A percentile compares a stretch with the other conserved stretches of the same genome.
phyloP scores from a whole-genome alignment of 176 grass and related monocot genomes.

The Oryza rufipogon region DNA sequence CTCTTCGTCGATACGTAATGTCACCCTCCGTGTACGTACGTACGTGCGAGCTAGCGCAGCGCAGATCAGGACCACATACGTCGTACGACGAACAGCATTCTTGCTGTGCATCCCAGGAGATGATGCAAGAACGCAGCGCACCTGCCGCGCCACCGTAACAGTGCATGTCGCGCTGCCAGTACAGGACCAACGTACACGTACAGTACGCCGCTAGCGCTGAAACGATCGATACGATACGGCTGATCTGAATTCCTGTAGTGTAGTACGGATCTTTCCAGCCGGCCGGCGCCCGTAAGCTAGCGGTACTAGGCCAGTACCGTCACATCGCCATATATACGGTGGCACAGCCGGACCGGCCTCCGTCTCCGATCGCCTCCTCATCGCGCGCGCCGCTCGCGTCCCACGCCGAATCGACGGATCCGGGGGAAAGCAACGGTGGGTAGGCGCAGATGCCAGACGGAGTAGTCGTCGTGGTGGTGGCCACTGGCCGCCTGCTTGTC shows the following conservation, averaged over 20 bases:
- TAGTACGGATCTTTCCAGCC: neutral
- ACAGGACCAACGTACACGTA: neutral
- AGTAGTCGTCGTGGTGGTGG: too few species aligned
- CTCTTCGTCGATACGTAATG: slow-evolving; percentile 2
- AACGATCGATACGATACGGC: neutral
- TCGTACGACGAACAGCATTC: neutral
- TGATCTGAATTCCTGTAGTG: neutral
- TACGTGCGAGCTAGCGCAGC: neutral
- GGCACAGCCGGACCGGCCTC: neutral
- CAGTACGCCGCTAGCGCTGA: neutral
- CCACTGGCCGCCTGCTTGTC: too few species aligned
- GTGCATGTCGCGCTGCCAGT: neutral
- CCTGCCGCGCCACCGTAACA: neutral
- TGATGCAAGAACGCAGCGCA: slow-evolving; percentile 1
- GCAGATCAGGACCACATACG: neutral
- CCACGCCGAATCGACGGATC: neutral
- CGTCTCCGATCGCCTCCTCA: neutral
- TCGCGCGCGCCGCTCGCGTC: neutral
- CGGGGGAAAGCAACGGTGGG: neutral
- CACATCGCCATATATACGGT: neutral
- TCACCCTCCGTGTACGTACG: neutral
- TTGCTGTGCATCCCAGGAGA: neutral
- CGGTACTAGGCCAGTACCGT: neutral
- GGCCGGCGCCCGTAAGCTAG: neutral
- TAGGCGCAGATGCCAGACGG: too few species aligned